Evolutionary conservation across 345 rosid species (phyloP), one percentile per base, ranked within the genome.

Genomic region (Dipteronia dyeriana): DNA sequence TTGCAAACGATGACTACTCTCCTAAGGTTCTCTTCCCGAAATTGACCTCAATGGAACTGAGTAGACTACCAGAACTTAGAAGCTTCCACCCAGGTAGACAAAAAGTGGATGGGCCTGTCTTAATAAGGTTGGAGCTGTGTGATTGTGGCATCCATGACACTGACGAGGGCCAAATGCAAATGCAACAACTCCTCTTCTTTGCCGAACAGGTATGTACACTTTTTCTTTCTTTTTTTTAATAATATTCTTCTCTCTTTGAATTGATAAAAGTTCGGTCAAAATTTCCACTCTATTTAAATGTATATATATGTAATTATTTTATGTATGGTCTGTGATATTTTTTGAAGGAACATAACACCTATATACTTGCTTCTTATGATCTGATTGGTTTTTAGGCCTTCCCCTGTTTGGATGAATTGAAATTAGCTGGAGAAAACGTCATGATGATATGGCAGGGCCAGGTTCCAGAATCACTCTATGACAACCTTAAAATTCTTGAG

Each of bases 1-100:
- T 22, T 1, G 17, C 57, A 25, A 8, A 54, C 66, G 3, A 31
- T 22, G 39, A 7, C 0, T 9, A 41, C 38, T 68, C 76, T 59
- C 5, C 25, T 62, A 41, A 69, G n/a, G 73, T 80, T 51, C 14
- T 19, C 31, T 75, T 82, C 75, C 81, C 86, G 45, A 34, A 71
- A 34, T 29, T 70, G 9, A 57, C 19, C 11, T 26, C 3, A 19
- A 29, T 76, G 2, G 1, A 0, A 0, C 68, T 77, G 5, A 0
- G 0, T 9, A 11, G 4, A 9, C 13, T 83, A 12, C 74, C 79
- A 6, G 11, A 66, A 17, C 75, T 75, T 14, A 26, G 31, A 25
- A 59, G 23, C 14, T 79, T 85, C 60, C 80, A 45, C 41, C 66
- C 79, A 3, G 73, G 70, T 6, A 9, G 0, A 13, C 75, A 78